Conservation (phyloP, 805 yeast species). For the Cyberlindnera misumaiensis region DNA sequence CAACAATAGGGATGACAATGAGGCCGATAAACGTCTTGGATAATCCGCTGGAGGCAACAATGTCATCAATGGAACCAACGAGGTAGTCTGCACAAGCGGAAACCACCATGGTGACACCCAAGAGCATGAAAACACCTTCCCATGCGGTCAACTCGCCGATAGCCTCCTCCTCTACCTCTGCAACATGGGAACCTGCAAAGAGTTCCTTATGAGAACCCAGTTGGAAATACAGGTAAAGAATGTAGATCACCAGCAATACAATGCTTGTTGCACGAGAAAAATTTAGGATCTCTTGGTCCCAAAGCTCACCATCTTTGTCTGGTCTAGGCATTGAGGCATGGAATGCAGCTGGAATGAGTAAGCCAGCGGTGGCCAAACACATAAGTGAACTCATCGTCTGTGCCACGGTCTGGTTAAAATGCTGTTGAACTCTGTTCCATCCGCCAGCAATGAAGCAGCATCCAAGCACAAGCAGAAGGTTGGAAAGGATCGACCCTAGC, state of each 20-base stretch:
- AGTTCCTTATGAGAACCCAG: constrained; percentile 75
- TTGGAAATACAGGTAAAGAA: constrained; percentile 79
- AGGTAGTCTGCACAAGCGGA: constrained; percentile 89
- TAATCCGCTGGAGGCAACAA: constrained; percentile 77
- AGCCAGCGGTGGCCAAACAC: constrained; percentile 84
- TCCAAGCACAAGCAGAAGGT: constrained; percentile 85
- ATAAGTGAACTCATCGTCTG: constrained; percentile 94
- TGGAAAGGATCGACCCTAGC: constrained; percentile 91
- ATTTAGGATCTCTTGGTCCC: constrained; percentile 46
- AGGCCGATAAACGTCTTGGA: constrained; percentile 94
- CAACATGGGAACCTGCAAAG: constrained; percentile 45
- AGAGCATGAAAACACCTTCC: constrained; percentile 48
- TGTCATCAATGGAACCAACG: constrained; percentile 87
- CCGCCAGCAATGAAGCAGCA: constrained; percentile 95
- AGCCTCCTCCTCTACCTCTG: constrained; percentile 31
- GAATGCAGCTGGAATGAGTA: constrained; percentile 94
- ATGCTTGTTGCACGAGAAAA: constrained; percentile 84
- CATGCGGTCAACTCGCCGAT: constrained; percentile 37
- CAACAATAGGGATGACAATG: constrained; percentile 91
- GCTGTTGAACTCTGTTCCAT: constrained; percentile 74
- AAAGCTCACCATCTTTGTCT: constrained; percentile 26
- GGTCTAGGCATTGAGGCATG: constrained; percentile 59
- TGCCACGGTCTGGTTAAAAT: constrained; percentile 92
- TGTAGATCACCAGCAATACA: constrained; percentile 68
- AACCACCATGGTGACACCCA: constrained; percentile 67